Percentiles rank a stretch among this genome's conserved stretches.
phyloP scores from a whole-genome alignment of 805 yeast genomes.

The Metschnikowia santaceciliae region DNA sequence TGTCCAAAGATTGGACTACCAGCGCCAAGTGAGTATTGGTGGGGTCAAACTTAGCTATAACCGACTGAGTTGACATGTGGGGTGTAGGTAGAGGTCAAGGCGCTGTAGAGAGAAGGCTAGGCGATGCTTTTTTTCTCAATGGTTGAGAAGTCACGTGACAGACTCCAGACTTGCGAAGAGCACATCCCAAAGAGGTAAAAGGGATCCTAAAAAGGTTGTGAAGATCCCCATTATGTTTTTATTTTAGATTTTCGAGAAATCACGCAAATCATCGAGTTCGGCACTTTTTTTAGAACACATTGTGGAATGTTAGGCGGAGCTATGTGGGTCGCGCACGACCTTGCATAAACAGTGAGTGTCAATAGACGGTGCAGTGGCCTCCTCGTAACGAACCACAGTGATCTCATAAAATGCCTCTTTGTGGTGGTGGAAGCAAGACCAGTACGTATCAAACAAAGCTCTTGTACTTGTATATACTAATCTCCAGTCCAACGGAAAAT shows the following conservation, averaged over 20 bases:
- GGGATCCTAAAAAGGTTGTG: not conserved
- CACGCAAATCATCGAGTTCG: too few species aligned
- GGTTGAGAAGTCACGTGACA: slow-evolving; percentile 2
- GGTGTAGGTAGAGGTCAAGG: not conserved
- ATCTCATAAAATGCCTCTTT: slow-evolving; percentile 32
- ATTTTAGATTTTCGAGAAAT: too few species aligned
- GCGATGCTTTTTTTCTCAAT: slow-evolving; percentile 6
- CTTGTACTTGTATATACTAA: slow-evolving; percentile 9
- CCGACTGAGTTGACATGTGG: slow-evolving; percentile 24
- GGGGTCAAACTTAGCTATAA: slow-evolving; percentile 55
- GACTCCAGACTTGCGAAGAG: not conserved
- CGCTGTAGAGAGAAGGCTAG: not conserved
- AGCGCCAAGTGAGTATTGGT: slow-evolving; percentile 61
- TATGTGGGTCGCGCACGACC: slow-evolving; percentile 3
- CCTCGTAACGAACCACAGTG: not conserved
- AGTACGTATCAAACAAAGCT: slow-evolving; percentile 30
- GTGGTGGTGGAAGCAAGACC: slow-evolving; percentile 40
- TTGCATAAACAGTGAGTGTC: slow-evolving; percentile 1
- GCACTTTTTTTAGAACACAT: too few species aligned
- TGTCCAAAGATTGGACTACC: slow-evolving; percentile 63
- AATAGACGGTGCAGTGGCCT: not conserved
- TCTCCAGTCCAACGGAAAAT: slow-evolving; percentile 75
- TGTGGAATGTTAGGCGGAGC: not conserved
- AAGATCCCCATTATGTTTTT: too few species aligned
- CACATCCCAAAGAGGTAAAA: not conserved